A percentile compares a stretch with the other conserved stretches of the same genome.
Conservation (phyloP, 2,329 filamentous ascomycete genomes). For the Chrysosphaeria jannelii region DNA sequence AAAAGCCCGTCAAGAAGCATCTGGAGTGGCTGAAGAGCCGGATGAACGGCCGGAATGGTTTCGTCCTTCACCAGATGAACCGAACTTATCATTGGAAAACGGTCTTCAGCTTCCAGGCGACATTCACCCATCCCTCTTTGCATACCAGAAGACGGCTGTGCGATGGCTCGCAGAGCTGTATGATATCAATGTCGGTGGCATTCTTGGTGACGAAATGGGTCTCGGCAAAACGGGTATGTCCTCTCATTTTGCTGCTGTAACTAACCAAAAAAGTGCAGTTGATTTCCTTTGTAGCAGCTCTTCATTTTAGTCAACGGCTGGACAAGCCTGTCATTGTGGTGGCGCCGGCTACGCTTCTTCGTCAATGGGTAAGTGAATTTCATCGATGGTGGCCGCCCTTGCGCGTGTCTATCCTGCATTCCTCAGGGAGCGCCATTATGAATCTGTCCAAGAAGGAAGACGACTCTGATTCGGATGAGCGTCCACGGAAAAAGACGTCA, state of each 20-base stretch:
- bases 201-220: conserved; percentile 94
- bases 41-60: conserved; percentile 36
- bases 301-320: conserved; percentile 75
- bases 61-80: conserved; percentile 54
- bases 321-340: conserved; percentile 70
- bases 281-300: conserved; percentile 54
- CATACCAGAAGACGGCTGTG: conserved; percentile 90
- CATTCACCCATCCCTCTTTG: conserved; percentile 73
- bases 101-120: conserved; percentile 66
- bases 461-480: background rate
- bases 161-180: conserved; percentile 91
- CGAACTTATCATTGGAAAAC: conserved; percentile 46
- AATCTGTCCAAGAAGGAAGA: conserved; percentile 37
- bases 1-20: conserved; percentile 9
- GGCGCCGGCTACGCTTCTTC: conserved; percentile 76
- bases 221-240: conserved; percentile 95
- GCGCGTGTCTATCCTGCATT: conserved; percentile 78
- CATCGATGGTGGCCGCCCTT: conserved; percentile 99
- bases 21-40: conserved; percentile 10
- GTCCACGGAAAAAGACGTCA: conserved; percentile 22
- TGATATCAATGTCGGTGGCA: conserved; percentile 68
- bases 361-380: conserved; percentile 96
- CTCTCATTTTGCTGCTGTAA: too few species aligned
- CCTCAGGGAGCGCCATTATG: conserved; percentile 88
- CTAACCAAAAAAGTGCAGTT: too few species aligned